These are phyloP conservation scores for Didymella lethalis DNA, from an alignment of 2,329 filamentous ascomycete genomes.

Conservation along the genomic window DNA sequence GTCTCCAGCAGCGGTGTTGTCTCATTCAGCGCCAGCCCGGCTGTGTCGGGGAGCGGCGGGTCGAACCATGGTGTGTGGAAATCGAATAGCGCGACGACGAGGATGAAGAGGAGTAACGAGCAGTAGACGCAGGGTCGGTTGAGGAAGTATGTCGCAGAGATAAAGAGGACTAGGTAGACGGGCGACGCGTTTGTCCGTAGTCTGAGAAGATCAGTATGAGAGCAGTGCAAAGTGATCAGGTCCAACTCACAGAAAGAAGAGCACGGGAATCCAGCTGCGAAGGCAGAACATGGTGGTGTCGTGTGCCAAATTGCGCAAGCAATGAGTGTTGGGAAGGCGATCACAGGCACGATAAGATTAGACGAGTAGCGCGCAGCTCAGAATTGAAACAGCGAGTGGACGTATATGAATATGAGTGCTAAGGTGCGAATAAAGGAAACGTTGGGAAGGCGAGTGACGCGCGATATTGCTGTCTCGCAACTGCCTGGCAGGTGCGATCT, in stretches of 20 bases:
- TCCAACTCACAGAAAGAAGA: conserved; percentile 61
- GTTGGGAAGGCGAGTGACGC: conserved; percentile 23
- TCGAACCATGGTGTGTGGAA: conserved; percentile 93
- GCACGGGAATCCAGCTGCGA: conserved; percentile 63
- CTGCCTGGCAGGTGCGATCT: conserved; percentile 8
- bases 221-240: not conserved
- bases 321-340: not conserved
- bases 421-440: conserved; percentile 11
- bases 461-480: conserved; percentile 10
- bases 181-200: conserved; percentile 58
- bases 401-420: conserved; percentile 19
- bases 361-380: conserved; percentile 5
- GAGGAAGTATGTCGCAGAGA: conserved; percentile 93
- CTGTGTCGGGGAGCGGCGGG: conserved; percentile 62
- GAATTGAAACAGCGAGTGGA: conserved; percentile 24
- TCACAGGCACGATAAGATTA: not conserved
- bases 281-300: conserved; percentile 68
- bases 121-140: conserved; percentile 98
- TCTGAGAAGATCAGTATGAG: conserved; percentile 19
- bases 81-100: conserved; percentile 96
- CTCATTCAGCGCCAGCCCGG: conserved; percentile 42
- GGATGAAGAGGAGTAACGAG: conserved; percentile 91
- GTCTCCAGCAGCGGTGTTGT: conserved; percentile 60
- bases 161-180: conserved; percentile 60
- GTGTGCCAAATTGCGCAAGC: conserved; percentile 19